These are phyloP conservation scores for Saccharomycopsis selenospora DNA, from an alignment of 805 yeast genomes.

Conservation along the genomic window DNA sequence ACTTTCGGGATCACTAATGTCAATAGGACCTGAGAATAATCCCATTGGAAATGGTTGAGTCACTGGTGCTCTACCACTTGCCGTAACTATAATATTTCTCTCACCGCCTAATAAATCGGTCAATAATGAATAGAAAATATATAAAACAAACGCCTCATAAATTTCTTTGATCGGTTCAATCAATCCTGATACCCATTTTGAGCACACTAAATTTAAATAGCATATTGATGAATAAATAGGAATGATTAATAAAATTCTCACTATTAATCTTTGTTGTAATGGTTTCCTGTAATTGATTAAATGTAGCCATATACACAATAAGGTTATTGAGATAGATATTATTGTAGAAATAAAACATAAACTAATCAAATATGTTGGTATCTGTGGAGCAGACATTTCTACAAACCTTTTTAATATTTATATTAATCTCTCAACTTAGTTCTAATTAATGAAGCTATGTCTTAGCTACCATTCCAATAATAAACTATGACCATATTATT, in stretches of 20 bases:
- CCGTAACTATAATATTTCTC: constrained; percentile 63
- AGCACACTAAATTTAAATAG: constrained; percentile 46
- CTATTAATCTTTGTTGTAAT: constrained; percentile 73
- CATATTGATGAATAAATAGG: constrained; percentile 77
- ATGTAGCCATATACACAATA: constrained; percentile 44
- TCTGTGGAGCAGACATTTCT: background rate
- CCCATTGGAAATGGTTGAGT: constrained; percentile 52
- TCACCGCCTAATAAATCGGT: constrained; percentile 91
- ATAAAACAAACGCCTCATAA: constrained; percentile 93
- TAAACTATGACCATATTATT: no score
- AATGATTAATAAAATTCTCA: constrained; percentile 73
- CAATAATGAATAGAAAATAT: constrained; percentile 80
- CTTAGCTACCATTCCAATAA: no score
- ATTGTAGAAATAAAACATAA: constrained; percentile 10
- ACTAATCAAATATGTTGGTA: constrained; percentile 1
- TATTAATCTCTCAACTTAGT: no score
- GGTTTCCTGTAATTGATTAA: constrained; percentile 79
- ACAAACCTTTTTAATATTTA: no score
- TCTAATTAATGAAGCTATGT: no score
- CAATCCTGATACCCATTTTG: constrained; percentile 33
- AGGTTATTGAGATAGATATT: constrained; percentile 9
- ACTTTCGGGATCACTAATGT: constrained; percentile 79
- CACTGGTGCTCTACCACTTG: constrained; percentile 67
- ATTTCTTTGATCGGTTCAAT: constrained; percentile 79
- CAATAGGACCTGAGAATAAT: constrained; percentile 49